Evolutionary conservation across 139 green algal species (phyloP), one percentile per base, ranked within the genome.

Genomic region (Eudorina sp.): DNA sequence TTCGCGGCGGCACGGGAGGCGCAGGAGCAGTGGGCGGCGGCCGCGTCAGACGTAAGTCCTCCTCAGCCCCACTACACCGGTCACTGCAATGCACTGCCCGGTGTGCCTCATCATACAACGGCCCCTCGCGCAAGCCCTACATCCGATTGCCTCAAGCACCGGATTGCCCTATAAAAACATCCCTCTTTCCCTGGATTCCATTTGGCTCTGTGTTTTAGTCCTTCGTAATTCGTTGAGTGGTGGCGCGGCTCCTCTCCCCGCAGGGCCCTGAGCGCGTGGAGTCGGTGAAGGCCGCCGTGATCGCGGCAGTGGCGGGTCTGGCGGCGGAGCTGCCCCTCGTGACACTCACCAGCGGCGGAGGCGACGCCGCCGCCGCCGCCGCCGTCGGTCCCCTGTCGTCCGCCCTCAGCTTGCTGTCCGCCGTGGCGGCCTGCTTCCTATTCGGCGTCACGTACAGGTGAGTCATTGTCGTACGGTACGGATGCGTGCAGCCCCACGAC

Each of bases 391-490:
- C 78, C 9, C 83, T 88, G 68, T 82, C 68, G 11, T 55, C 68
- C 6, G 62, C 38, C 7, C 85, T 95, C 23, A 72, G 64, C 19
- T 62, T 96, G 36, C 70, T 41, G 25, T 78, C 84, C 0, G 81
- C 85, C 0, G 34, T 88, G 11, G 89, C 70, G 21, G 92, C 87
- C 13, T 91, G 90, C 55, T 84, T 94, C 64, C 90, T 96, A 53
- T 96, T 96, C 84, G 94, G 94, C 2, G 87, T 95, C 16, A 93
- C 91, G 6, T 96, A 96, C 89, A 83, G 94, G 66, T 95, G 69
- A 29, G 55, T 9, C 55, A 68, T 16, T 60, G 51, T 60, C 51
- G 51, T 60, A 13, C 14, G 13, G 13, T 25, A 60, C 51, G 14
- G 51, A 25, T 60, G 51, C 14, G 51, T 60, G 51, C 51, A 60